Conservation (phyloP, 306 rosid species). For the Vicia faba region DNA sequence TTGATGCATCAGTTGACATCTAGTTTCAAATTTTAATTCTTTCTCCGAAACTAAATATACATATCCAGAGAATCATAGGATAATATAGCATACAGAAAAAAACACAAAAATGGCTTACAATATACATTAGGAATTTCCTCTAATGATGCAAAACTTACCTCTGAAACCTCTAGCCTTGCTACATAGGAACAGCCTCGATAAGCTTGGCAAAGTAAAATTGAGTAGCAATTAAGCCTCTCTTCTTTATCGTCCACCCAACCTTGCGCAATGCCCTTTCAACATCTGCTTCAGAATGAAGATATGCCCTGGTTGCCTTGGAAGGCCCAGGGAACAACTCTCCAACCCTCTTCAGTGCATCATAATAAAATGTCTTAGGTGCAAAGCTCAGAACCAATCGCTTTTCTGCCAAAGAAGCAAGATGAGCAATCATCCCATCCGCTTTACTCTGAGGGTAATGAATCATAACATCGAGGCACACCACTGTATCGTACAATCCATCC, state of each 20-base stretch:
- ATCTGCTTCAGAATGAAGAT: constrained; percentile 88
- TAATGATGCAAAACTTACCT: constrained; percentile 53
- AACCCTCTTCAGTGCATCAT: constrained; percentile 77
- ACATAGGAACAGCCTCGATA: constrained; percentile 89
- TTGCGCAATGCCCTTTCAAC: constrained; percentile 74
- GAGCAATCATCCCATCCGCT: constrained; percentile 90
- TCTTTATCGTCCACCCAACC: constrained; percentile 87
- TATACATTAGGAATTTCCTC: constrained; percentile 45
- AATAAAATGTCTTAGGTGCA: constrained; percentile 88
- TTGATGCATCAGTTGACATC: neutral
- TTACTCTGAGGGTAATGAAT: constrained; percentile 91
- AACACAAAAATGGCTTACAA: constrained; percentile 45
- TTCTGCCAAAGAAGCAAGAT: constrained; percentile 83
- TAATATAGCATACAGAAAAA: constrained; percentile 32
- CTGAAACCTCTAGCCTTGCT: constrained; percentile 24
- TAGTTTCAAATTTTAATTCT: constrained; percentile 18
- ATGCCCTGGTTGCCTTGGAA: constrained; percentile 94
- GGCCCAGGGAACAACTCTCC: constrained; percentile 99
- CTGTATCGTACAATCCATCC: constrained; percentile 75
- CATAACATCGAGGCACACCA: constrained; percentile 83
- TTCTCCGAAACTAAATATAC: constrained; percentile 8
- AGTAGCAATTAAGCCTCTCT: constrained; percentile 75
- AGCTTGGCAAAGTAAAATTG: constrained; percentile 91
- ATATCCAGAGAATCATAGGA: constrained; percentile 35
- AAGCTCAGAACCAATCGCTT: constrained; percentile 82